Conservation (phyloP, 192 early-diverging fungal species). For the Entophlyctis helioformis region DNA sequence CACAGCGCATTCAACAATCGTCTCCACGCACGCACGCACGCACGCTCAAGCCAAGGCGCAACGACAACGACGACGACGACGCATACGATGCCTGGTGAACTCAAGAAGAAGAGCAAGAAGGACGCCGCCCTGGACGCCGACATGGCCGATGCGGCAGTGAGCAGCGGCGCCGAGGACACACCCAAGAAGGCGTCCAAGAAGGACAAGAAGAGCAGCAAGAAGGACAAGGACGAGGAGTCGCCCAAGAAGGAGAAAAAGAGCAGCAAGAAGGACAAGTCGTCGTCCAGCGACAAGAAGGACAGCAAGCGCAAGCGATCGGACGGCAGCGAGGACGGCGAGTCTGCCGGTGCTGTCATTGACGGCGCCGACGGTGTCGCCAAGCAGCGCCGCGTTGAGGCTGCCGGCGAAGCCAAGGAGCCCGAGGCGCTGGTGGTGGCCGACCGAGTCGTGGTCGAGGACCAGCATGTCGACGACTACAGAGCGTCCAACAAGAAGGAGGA, state of each 20-base stretch:
- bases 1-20: no score
- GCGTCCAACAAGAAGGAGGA: constrained; percentile 6
- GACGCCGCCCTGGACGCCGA: background rate
- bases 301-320: constrained; percentile 8
- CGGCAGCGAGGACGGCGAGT: background rate
- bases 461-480: constrained; percentile 2
- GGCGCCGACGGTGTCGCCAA: background rate
- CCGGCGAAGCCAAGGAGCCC: background rate
- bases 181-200: constrained; percentile 20
- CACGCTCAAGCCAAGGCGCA: no score
- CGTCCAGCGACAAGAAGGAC: background rate
- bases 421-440: constrained; percentile 1
- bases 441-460: constrained; percentile 5
- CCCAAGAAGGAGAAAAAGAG: constrained; percentile 9
- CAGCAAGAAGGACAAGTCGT: constrained; percentile 27
- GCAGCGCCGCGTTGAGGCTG: background rate
- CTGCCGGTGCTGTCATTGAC: no score
- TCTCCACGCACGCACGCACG: no score
- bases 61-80: no score
- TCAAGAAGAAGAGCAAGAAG: background rate
- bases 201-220: constrained; percentile 10
- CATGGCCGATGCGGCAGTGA: background rate
- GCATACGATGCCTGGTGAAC: no score
- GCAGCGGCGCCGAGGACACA: background rate
- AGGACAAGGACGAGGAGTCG: constrained; percentile 1